Evolutionary conservation across 345 rosid species (phyloP), one percentile per base, ranked within the genome.

Genomic region (Trapa incisa): DNA sequence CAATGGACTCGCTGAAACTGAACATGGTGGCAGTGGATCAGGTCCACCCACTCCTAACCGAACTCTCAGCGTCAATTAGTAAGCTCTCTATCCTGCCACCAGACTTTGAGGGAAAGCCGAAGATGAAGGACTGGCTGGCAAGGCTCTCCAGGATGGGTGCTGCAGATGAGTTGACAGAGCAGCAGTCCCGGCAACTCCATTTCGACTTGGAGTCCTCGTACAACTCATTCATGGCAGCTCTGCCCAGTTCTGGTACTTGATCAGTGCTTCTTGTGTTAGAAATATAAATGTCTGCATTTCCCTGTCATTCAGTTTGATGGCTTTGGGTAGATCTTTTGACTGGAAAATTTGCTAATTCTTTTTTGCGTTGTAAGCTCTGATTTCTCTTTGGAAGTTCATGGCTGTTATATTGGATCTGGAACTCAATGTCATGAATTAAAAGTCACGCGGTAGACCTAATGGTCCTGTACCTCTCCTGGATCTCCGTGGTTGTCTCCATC

Each of bases 21-120:
- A 89, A 94, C 73, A 91, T 94, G 97, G 89, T 87, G 68, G 99
- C 97, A 0, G 96, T 91, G 72, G 99, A 94, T 60, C 93, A 91
- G 72, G 97, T 94, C 67, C 80, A 91, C 68, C 99, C 99, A 0
- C 39, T 94, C 80, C 74, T 94, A 37, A 87, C 96, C 0, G 97
- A 94, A 69, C 84, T 94, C 56, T 84, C 84, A 2, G 92, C 88
- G 12, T 91, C 97, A 0, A 91, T 91, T 12, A 86, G 76, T 71
- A 91, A 89, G 72, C 76, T 91, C 14, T 80, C 84, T 22, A 86
- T 91, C 54, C 73, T 91, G 85, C 95, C 97, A 0, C 78, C 93
- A 0, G 97, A 94, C 67, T 94, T 91, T 13, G 97, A 91, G 77
- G 99, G 99, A 70, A 94, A 87, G 86, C 75, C 78, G 6, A 91